Base-by-base conservation (phyloP, 1,284 basidiomycete species). In the Tilletia horrida region DNA sequence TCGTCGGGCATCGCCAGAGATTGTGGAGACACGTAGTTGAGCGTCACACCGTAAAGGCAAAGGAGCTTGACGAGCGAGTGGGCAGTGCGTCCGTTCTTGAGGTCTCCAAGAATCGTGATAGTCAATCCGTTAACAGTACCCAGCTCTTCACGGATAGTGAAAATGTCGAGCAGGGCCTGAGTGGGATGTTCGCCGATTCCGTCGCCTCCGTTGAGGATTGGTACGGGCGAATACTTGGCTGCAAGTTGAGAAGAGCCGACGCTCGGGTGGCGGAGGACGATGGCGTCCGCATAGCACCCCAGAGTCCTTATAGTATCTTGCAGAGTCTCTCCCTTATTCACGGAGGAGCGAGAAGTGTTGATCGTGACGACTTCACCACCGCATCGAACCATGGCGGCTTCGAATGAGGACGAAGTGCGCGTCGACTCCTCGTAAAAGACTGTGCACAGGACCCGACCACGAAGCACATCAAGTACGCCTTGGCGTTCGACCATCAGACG, bases 351-450 rank as follows among this genome's bases (percentile, higher is more conserved):
- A 66, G 92, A 91, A 2, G 88, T 88, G 63, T 88, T 87, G 62
- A 98, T 87, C 70, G 90, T 87, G 31, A 97, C 90, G 50, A 98
- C 95, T 78, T 95, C 89, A 47, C 96, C 96, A 63, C 96, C 96
- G 76, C 93, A 92, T 64, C 96, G 88, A 83, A 95, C 93, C 96
- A 98, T 98, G 14, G 96, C 96, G 8, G 95, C 91, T 82, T 99
- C 95, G 80, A 99, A 99, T n/a, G 95, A 97, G 16, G 73, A 73
- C 45, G 76, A 79, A 1, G 96, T 99, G 65, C 96, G 87, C 0
- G 96, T 99, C 9, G 93, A 97, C 1, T 96, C 92, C 82, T 99
- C 96, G 83, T 95, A 99, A 86, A 99, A 99, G 47, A 97, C 83
- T n/a, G 90, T 95, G 80, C 91, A 93, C 3, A 99, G 87, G 0